Evolutionary conservation across 2,329 filamentous ascomycete species (phyloP), one percentile per base, ranked within the genome.

Genomic region (Aspergillus costaricaensis): DNA sequence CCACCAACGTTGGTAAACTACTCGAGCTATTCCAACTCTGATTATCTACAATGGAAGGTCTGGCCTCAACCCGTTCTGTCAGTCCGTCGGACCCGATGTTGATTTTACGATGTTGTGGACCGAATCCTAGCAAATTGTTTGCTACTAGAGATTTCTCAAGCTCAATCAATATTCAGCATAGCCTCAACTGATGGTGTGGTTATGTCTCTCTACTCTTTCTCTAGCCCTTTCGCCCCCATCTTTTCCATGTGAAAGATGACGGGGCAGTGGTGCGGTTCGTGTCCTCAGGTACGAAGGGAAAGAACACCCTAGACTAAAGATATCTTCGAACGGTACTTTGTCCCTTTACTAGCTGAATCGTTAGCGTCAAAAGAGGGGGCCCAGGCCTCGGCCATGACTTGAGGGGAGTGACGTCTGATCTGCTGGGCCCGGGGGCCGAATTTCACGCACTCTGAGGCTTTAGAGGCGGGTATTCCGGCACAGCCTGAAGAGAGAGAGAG

Each of bases 361-460:
- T 50, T 50, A 50, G 47, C 47, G 47, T 21, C 19, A 32, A 50
- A 44, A 27, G 27, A 53, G 27, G 36, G n/a, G 52, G 32, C 57
- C 32, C 43, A 44, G 51, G 38, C 57, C 57, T 47, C 19, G 47
- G 47, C 56, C 38, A 57, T 47, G 43, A 39, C 36, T 44, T 44
- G 39, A 57, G n/a, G 39, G 30, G 25, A 50, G 55, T 62, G 61
- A 62, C 61, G 61, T 62, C 57, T 48, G 55, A 52, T 52, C 36
- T 23, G 19, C 21, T 49, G 41, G n/a, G 23, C 32, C 32, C 17
- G 32, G 30, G n/a, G 54, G 23, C 44, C 38, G 30, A 57, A 23
- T 54, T 41, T 41, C 41, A 52, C 57, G 25, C 36, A 21, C 54
- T 56, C 57, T 41, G 47, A 32, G 25, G 47, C 47, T 27, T 50